Conservation (phyloP, 2,329 filamentous ascomycete species). For the Rutstroemia sydowiana region DNA sequence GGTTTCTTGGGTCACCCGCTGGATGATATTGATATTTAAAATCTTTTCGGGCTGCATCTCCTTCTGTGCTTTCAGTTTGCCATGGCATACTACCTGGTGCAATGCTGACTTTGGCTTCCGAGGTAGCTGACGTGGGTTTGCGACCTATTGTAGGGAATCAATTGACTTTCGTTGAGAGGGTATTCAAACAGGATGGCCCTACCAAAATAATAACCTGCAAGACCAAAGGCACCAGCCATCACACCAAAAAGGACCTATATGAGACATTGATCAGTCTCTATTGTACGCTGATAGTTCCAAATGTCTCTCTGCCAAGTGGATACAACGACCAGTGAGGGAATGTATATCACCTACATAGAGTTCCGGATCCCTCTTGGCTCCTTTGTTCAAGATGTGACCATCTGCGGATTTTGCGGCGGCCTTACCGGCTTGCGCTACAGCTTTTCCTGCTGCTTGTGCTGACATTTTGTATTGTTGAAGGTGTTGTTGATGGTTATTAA, state of each 20-base stretch:
- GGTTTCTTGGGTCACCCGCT: conserved; percentile 68
- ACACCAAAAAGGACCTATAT: conserved; percentile 77
- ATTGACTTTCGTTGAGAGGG: conserved; percentile 11
- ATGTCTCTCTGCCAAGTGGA: not conserved
- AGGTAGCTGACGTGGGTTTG: conserved; percentile 77
- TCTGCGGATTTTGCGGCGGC: conserved; percentile 39
- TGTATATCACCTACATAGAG: conserved; percentile 53
- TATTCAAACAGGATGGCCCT: conserved; percentile 20
- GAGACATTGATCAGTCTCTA: not conserved
- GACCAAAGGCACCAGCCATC: conserved; percentile 81
- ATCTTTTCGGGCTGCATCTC: conserved; percentile 49
- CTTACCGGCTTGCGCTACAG: conserved; percentile 30
- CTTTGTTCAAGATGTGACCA: conserved; percentile 45
- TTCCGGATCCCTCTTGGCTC: conserved; percentile 64
- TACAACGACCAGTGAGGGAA: conserved; percentile 19
- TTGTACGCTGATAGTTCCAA: not conserved
- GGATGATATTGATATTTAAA: conserved; percentile 59
- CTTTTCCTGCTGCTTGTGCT: conserved; percentile 26
- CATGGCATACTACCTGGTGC: conserved; percentile 80
- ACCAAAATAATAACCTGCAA: conserved; percentile 89
- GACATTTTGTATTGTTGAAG: conserved; percentile 23
- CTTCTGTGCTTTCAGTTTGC: conserved; percentile 60
- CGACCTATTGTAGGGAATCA: conserved; percentile 47
- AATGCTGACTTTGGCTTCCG: conserved; percentile 70
- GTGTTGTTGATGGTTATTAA: conserved; percentile 9